A percentile compares a stretch with the other conserved stretches of the same genome.
These are phyloP conservation scores for Penicillium sp. DNA, from an alignment of 2,329 filamentous ascomycete genomes.

Conservation along the genomic window DNA sequence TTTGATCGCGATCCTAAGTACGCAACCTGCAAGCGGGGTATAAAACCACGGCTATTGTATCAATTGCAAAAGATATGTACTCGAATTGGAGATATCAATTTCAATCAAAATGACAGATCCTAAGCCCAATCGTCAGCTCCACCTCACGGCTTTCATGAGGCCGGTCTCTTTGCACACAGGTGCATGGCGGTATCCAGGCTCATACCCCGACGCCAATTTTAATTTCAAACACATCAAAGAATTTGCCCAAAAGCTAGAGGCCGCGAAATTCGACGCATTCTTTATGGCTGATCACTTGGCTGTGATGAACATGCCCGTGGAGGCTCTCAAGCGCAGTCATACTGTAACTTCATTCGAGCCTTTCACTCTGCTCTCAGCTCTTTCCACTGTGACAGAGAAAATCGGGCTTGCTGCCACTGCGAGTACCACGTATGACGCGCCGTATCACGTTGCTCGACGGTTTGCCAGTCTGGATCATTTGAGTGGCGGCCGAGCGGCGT, in stretches of 20 bases:
- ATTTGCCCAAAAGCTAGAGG: constrained; percentile 56
- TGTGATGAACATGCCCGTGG: constrained; percentile 57
- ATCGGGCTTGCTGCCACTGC: constrained; percentile 56
- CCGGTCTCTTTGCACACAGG: constrained; percentile 57
- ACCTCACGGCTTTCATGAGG: constrained; percentile 61
- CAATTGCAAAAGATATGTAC: not conserved
- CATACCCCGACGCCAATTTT: constrained; percentile 59
- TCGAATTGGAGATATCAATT: not conserved
- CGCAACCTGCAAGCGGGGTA: not conserved
- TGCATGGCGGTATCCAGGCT: constrained; percentile 57
- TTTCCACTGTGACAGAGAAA: constrained; percentile 50
- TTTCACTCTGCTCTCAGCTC: constrained; percentile 53
- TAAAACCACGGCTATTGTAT: not conserved
- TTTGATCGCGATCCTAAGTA: not conserved
- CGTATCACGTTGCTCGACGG: constrained; percentile 54
- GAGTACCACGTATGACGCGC: constrained; percentile 54
- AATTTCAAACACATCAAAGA: constrained; percentile 54
- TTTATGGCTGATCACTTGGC: constrained; percentile 58
- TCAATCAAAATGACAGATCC: constrained; percentile 17
- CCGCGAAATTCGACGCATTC: constrained; percentile 57
- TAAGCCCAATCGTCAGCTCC: constrained; percentile 37
- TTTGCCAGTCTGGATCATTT: constrained; percentile 55
- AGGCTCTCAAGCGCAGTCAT: constrained; percentile 58
- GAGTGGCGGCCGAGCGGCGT: constrained; percentile 51
- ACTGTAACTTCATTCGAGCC: constrained; percentile 60